Conservation (phyloP, 1,284 basidiomycete species). For the Trametes hirsuta region DNA sequence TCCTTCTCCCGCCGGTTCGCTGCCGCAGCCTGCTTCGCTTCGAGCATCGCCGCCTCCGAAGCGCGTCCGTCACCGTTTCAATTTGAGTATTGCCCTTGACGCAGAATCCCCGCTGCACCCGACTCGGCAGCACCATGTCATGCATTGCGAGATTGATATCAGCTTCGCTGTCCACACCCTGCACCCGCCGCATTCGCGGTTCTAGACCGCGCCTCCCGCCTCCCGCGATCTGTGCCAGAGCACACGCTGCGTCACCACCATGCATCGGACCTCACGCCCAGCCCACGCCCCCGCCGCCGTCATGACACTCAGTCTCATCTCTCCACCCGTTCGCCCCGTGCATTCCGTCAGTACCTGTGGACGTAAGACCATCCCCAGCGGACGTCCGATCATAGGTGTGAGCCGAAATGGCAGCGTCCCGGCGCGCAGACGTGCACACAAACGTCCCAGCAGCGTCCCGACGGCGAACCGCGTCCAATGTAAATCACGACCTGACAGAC, state of each 20-base stretch:
- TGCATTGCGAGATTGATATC: not conserved
- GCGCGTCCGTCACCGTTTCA: not conserved
- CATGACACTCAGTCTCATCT: not conserved
- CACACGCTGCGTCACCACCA: not conserved
- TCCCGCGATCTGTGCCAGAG: not conserved
- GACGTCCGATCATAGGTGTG: not conserved
- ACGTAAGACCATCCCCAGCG: not conserved
- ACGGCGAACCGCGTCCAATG: constrained; percentile 1
- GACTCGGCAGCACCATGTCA: not conserved
- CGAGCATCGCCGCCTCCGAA: not conserved
- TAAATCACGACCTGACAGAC: constrained; percentile 69
- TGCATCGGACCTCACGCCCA: not conserved
- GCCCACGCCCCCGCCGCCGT: not conserved
- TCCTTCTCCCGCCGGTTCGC: not conserved
- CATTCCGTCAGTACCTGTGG: constrained; percentile 12
- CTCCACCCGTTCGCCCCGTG: not conserved
- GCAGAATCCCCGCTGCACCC: not conserved
- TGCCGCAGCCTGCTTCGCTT: not conserved
- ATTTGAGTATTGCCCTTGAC: not conserved
- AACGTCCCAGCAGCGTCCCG: not conserved
- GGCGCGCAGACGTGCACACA: not conserved
- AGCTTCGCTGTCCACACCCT: not conserved
- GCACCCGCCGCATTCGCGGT: too few species aligned
- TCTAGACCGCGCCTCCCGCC: too few species aligned
- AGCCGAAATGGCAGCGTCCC: constrained; percentile 1